Evolutionary conservation across 2,329 filamentous ascomycete species (phyloP), one percentile per base, ranked within the genome.

Genomic region (Neopestalotiopsis sp.): DNA sequence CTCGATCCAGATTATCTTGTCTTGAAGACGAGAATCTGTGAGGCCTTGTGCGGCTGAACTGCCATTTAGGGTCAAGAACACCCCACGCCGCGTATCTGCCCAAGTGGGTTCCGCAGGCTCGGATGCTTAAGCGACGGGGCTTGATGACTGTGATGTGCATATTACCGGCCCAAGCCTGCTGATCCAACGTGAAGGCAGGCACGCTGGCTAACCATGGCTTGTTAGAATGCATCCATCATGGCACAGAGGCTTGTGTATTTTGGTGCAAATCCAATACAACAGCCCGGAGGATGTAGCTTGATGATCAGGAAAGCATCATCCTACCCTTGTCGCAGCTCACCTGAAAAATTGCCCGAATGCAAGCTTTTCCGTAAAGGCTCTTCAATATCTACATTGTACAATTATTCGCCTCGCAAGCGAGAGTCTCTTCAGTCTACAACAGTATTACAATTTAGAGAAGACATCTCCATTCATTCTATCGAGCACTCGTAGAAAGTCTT

Each of bases 21-120:
- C 14, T 40, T 62, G 9, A 17, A 40, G 14, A 40, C 32, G 13
- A 20, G n/a, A 5, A 20, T 52, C 59, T 40, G 32, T 34, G 38
- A 65, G 45, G 63, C 63, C 45, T 66, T 57, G 42, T 66, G 49
- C 63, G 63, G 63, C 49, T 66, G 63, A 32, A 56, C 52, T 56
- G 42, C 28, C 24, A 12, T 24, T 56, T 56, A 20, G 17, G 28
- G 24, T 20, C 17, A n/a, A 32, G 49, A 3, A 40, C 45, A 38
- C 30, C 34, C 59, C 12, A 38, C 32, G 14, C 59, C 34, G 30
- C 34, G 59, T 34, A 62, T 34, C 28, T 62, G 59, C 59, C 24
- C 59, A 62, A 62, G 59, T 52, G 45, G 45, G 45, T 52, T 52
- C 45, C n/a, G 45, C 45, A 52, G 45, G 17, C 17, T 52, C 45